Evolutionary conservation across 352 stramenopile species (phyloP), one percentile per base, ranked within the genome.

Genomic region (Salisapilia sapeloensis): DNA sequence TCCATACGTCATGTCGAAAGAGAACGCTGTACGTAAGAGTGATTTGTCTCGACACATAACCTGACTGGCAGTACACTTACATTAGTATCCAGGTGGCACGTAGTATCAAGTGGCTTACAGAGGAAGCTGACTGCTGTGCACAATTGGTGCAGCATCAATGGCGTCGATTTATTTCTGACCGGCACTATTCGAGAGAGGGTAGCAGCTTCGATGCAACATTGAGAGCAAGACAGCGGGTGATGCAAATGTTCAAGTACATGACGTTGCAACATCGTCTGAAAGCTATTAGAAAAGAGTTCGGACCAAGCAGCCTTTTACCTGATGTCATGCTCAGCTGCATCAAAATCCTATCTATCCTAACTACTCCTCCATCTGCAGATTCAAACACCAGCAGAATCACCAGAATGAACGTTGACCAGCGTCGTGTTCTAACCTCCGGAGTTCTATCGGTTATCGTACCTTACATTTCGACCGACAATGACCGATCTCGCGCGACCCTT

Each of bases 61-160:
- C 11, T 20, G n/a, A 20, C 11, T 11, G 10, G 8, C 27, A 30
- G 13, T 26, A 12, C 16, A 15, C 6, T 29, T 7, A 17, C 27
- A 2, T 29, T 27, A 17, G 4, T 27, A n/a, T 13, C 6, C 11
- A 60, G 44, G 36, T 44, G 4, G 50, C 33, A 11, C 74, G 80
- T 30, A 58, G 59, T 15, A 47, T 75, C 18, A 33, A 35, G 2
- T 75, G 50, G 27, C 43, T 87, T 14, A 36, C 81, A 6, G 64
- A 63, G 1, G 63, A 80, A 38, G 62, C 51, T 1, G 71, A 87
- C 14, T 31, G 75, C 6, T 81, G 67, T 13, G 62, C 71, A 5
- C 64, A 63, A 10, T 71, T 87, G 27, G 35, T 87, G 4, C 71
- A 87, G 43, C 71, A 87, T 27, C 60, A 81, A 29, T 79, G 67